A percentile compares a stretch with the other conserved stretches of the same genome.
phyloP scores from a whole-genome alignment of 2,329 filamentous ascomycete species.

The Neofusicoccum cordaticola region DNA sequence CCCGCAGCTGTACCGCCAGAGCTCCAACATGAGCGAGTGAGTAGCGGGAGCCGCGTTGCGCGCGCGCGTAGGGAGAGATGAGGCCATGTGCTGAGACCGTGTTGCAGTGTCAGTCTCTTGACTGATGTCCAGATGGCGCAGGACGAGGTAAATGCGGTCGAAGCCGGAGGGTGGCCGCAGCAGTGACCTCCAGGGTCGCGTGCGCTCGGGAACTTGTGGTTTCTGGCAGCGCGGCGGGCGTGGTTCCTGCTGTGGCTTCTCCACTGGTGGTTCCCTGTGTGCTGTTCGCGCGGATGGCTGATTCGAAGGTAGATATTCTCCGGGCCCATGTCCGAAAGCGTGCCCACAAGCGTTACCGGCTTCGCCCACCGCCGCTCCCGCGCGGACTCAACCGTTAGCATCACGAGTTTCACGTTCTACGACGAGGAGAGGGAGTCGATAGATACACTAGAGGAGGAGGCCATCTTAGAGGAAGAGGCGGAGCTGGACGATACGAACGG shows the following conservation, averaged over 20 bases:
- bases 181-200: neutral
- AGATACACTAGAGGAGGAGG: conserved; percentile 31
- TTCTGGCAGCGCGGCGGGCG: neutral
- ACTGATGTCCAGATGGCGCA: conserved; percentile 99
- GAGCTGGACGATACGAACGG: conserved; percentile 18
- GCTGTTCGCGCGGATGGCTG: conserved; percentile 12
- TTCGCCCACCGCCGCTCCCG: conserved; percentile 79
- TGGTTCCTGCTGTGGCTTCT: neutral
- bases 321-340: conserved; percentile 88
- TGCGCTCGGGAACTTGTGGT: neutral
- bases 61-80: neutral
- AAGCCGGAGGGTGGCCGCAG: neutral
- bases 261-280: neutral
- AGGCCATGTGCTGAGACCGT: neutral
- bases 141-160: conserved; percentile 64
- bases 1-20: conserved; percentile 58
- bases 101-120: conserved; percentile 66
- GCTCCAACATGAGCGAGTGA: conserved; percentile 67
- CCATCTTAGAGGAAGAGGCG: conserved; percentile 22
- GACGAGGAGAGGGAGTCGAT: conserved; percentile 63
- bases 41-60: conserved; percentile 22
- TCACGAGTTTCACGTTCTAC: conserved; percentile 90
- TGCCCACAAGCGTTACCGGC: conserved; percentile 90
- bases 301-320: conserved; percentile 64
- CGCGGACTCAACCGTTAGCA: conserved; percentile 80